Evolutionary conservation across 192 early-diverging fungal genomes (phyloP), one percentile per base, ranked within the genome.

Genomic region (Helicostylum pulchrum): DNA sequence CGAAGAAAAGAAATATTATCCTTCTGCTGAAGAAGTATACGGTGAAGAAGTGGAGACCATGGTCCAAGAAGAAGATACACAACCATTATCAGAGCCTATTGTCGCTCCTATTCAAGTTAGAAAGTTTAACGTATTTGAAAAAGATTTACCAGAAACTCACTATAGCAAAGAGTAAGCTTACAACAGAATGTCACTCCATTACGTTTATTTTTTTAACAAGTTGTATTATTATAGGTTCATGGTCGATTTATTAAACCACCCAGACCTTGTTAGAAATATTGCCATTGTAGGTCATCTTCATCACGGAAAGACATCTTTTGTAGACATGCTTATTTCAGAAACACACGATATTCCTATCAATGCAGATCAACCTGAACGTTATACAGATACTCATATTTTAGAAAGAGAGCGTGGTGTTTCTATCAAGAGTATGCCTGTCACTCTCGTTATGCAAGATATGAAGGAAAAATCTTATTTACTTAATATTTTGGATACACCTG

Each of bases 1-100:
- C 58, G 97, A 99, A 73, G 96, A 99, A 69, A 99, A 99, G 72
- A 92, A 93, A 71, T 98, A 98, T 80, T 99, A 99, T 61, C 95
- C 96, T 4, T 87, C 90, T n/a, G 96, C 96, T 4, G 90, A 92
- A 73, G 95, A 97, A 64, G 88, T 99, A 19, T 99, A 94, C 77
- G 97, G 97, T 10, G 79, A 81, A 45, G 97, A 86, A 48, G 97
- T 99, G 15, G 97, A 99, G 68, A 85, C 90, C 1, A 64, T 99
- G 53, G 97, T 98, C 9, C 93, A 99, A 68, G 96, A 98, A 61
- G 96, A 98, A 74, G 97, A 99, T 72, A 93, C 97, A 4, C 96
- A 98, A 74, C 91, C 94, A 21, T 77, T 99, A 46, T 85, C 93
- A 0, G 91, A 94, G 66, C 97, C 97, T 26, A 97, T 98, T 52